Evolutionary conservation across 768 basidiomycete genomes (phyloP).

Genomic region (Agrocybe pediades): DNA sequence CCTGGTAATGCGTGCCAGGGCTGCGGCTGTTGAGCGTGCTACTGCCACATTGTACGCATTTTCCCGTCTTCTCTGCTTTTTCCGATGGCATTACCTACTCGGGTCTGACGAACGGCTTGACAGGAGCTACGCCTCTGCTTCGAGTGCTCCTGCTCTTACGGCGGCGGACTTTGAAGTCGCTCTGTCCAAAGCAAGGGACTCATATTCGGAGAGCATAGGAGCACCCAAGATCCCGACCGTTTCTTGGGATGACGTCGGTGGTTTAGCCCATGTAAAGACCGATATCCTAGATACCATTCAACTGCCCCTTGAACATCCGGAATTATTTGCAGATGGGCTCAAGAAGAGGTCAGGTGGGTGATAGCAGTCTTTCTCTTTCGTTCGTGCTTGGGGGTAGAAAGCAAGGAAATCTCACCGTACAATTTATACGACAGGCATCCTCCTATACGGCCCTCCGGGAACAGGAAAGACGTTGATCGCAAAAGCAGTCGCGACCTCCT

Average conservation of each 20-base stretch:
- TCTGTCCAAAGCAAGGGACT: slow-evolving; percentile 67
- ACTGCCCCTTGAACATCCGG: slow-evolving; percentile 86
- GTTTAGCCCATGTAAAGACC: slow-evolving; percentile 80
- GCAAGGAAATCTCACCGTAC: not conserved
- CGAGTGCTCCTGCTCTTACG: slow-evolving; percentile 46
- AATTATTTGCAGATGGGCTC: slow-evolving; percentile 85
- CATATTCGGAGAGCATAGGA: slow-evolving; percentile 93
- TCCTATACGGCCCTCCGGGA: slow-evolving; percentile 93
- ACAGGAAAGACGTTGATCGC: slow-evolving; percentile 95
- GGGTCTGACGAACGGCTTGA: not conserved
- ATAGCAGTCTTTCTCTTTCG: not conserved
- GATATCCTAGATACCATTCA: slow-evolving; percentile 98
- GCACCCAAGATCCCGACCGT: slow-evolving; percentile 96
- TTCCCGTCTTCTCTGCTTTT: not conserved
- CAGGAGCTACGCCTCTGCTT: slow-evolving; percentile 26
- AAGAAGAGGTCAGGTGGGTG: slow-evolving; percentile 91
- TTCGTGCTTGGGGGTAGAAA: not conserved
- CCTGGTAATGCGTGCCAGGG: slow-evolving; percentile 61
- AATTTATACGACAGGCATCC: slow-evolving; percentile 56
- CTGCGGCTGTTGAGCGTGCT: slow-evolving; percentile 55
- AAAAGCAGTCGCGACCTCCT: slow-evolving; percentile 95
- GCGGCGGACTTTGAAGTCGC: slow-evolving; percentile 73
- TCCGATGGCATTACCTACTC: not conserved
- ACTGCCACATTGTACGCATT: slow-evolving; percentile 33
- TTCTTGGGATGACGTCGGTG: slow-evolving; percentile 97